Evolutionary conservation across 306 rosid genomes (phyloP).

Genomic region (Prunus mongolica): DNA sequence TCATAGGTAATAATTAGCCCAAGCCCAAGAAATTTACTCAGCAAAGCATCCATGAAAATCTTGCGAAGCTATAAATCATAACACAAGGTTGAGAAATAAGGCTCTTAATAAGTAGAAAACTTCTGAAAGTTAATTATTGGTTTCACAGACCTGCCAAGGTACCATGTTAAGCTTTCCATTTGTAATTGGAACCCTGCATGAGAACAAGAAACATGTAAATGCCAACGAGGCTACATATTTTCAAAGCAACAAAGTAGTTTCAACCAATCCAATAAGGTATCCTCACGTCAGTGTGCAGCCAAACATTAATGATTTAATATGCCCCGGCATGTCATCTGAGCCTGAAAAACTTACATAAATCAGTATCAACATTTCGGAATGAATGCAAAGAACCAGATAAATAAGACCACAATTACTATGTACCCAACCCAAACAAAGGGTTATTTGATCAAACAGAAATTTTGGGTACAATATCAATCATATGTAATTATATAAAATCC

Average conservation of each 20-base stretch:
- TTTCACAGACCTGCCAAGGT: constrained; percentile 78
- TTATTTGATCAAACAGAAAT: not conserved
- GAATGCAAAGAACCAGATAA: not conserved
- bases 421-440: not conserved
- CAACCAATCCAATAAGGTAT: constrained; percentile 8
- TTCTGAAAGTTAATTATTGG: not conserved
- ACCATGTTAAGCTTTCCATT: constrained; percentile 95
- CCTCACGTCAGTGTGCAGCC: constrained; percentile 76
- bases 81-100: not conserved
- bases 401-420: not conserved
- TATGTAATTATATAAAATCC: not conserved
- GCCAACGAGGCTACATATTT: not conserved
- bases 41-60: not conserved
- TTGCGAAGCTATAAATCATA: not conserved
- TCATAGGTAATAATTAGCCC: not conserved
- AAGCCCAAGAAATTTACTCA: not conserved
- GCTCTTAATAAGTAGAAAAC: not conserved
- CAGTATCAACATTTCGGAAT: not conserved
- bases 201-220: constrained; percentile 18
- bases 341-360: constrained; percentile 50
- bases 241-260: constrained; percentile 18
- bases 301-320: constrained; percentile 89
- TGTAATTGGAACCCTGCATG: constrained; percentile 76
- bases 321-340: constrained; percentile 98
- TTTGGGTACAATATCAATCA: not conserved